Evolutionary conservation across 148 eudicot species (phyloP).

Genomic region (Pouteria glomerata): DNA sequence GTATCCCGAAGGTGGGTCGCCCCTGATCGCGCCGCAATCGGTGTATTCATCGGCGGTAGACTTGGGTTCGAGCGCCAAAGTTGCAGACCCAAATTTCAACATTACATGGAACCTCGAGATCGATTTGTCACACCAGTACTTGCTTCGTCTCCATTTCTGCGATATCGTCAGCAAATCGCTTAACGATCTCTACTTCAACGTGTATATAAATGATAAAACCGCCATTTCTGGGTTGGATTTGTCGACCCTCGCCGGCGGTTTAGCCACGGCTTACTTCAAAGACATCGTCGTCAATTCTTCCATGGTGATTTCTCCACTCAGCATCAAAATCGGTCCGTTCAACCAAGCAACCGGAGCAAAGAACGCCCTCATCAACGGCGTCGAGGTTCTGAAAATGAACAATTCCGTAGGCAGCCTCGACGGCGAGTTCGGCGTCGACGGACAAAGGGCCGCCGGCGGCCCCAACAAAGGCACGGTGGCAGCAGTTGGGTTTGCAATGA

Average conservation of each 20-base stretch:
- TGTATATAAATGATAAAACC: slow-evolving; percentile 33
- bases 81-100: slow-evolving; percentile 30
- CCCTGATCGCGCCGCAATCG: slow-evolving; percentile 33
- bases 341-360: slow-evolving; percentile 7
- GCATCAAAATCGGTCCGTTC: slow-evolving; percentile 39
- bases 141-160: slow-evolving; percentile 51
- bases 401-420: slow-evolving; percentile 43
- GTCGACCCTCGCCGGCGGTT: slow-evolving; percentile 28
- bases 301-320: slow-evolving; percentile 20
- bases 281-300: slow-evolving; percentile 50
- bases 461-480: slow-evolving; percentile 23
- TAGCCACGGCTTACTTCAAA: slow-evolving; percentile 43
- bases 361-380: slow-evolving; percentile 44
- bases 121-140: slow-evolving; percentile 32
- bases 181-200: slow-evolving; percentile 49
- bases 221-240: slow-evolving; percentile 40
- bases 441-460: neutral
- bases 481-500: slow-evolving; percentile 28
- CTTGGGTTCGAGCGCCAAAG: slow-evolving; percentile 32
- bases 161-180: slow-evolving; percentile 45
- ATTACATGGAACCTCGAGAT: slow-evolving; percentile 49
- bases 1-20: slow-evolving; percentile 35
- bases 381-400: slow-evolving; percentile 54
- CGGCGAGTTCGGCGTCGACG: slow-evolving; percentile 34
- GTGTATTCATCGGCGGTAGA: slow-evolving; percentile 37